A percentile compares a stretch with the other conserved stretches of the same genome.
Evolutionary conservation across 352 stramenopile species (phyloP).

Genomic region (Blastocystis sp.): DNA sequence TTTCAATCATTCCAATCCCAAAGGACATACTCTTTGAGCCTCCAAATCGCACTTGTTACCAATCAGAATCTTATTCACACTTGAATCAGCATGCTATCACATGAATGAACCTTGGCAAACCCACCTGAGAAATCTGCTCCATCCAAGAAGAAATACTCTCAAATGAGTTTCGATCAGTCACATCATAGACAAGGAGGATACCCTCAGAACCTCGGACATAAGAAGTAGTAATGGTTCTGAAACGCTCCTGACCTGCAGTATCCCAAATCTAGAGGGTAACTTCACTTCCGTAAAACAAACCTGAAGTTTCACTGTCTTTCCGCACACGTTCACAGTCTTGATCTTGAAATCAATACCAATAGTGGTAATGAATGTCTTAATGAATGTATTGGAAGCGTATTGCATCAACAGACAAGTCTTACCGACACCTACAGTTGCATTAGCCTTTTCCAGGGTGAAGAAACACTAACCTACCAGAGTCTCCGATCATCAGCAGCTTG

Average conservation of each 20-base stretch:
- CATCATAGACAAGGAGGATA: constrained; percentile 93
- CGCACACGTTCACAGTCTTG: constrained; percentile 82
- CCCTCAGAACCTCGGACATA: constrained; percentile 95
- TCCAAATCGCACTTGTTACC: constrained; percentile 99
- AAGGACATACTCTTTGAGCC: constrained; percentile 85
- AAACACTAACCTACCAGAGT: constrained; percentile 78
- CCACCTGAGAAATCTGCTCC: constrained; percentile 83
- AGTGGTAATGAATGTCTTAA: constrained; percentile 82
- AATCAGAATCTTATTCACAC: constrained; percentile 99
- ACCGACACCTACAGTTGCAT: constrained; percentile 74
- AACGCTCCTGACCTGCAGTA: constrained; percentile 95
- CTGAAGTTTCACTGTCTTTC: constrained; percentile 94
- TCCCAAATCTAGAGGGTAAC: constrained; percentile 87
- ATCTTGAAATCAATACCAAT: constrained; percentile 88
- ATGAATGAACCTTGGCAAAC: constrained; percentile 70
- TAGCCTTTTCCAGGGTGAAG: not conserved
- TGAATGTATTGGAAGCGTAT: constrained; percentile 83
- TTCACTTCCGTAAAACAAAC: not conserved
- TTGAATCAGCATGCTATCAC: constrained; percentile 93
- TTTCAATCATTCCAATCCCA: constrained; percentile 67
- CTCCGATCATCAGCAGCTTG: constrained; percentile 93
- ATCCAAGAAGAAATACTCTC: constrained; percentile 96
- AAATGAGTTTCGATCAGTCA: constrained; percentile 92
- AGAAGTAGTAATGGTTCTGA: constrained; percentile 95
- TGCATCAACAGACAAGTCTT: constrained; percentile 83